Evolutionary conservation across 805 yeast genomes (phyloP).

Genomic region (Pichia deserticola): DNA sequence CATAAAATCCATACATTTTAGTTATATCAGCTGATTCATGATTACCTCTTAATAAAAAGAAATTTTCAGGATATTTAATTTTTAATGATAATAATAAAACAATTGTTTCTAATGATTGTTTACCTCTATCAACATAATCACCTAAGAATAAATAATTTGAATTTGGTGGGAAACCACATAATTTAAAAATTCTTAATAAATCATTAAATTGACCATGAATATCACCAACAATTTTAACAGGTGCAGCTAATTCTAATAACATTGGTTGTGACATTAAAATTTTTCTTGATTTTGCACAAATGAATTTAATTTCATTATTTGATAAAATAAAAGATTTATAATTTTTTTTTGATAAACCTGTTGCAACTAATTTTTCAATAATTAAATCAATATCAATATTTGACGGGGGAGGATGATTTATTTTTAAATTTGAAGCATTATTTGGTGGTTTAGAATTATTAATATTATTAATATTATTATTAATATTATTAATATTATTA

Average conservation of each 20-base stretch:
- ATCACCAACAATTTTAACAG: slow-evolving; percentile 79
- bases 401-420: slow-evolving; percentile 4
- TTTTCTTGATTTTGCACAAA: slow-evolving; percentile 52
- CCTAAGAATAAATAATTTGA: slow-evolving; percentile 51
- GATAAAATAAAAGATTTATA: slow-evolving; percentile 45
- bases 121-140: slow-evolving; percentile 54
- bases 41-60: slow-evolving; percentile 53
- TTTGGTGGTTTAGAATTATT: slow-evolving; percentile 17
- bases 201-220: slow-evolving; percentile 65
- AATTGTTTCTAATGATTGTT: slow-evolving; percentile 50
- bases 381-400: slow-evolving; percentile 51
- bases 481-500: not conserved
- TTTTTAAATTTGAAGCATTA: slow-evolving; percentile 26
- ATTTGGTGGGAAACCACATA: slow-evolving; percentile 55
- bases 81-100: slow-evolving; percentile 45
- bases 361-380: slow-evolving; percentile 50
- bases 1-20: slow-evolving; percentile 53
- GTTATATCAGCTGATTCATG: slow-evolving; percentile 55
- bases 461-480: not conserved
- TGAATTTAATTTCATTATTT: slow-evolving; percentile 45
- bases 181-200: slow-evolving; percentile 44
- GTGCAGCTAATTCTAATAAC: slow-evolving; percentile 58
- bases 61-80: slow-evolving; percentile 53
- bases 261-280: slow-evolving; percentile 60
- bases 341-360: slow-evolving; percentile 38